Conservation (phyloP, 108 stramenopile species). For the Discostella stelligeroides region DNA sequence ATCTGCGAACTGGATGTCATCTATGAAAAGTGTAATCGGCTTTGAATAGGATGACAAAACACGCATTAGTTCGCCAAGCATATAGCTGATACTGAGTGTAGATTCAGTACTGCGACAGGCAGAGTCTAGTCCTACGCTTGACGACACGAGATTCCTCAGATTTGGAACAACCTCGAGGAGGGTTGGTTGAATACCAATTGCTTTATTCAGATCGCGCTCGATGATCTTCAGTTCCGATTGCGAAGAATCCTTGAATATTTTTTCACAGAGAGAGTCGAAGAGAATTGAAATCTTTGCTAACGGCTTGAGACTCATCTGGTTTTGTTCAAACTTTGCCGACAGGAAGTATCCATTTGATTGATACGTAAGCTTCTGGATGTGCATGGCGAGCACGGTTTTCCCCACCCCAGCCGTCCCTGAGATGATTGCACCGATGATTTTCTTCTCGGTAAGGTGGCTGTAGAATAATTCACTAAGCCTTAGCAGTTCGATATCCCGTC, state of each 20-base stretch:
- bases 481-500: slow-evolving; percentile 21
- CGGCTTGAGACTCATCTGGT: slow-evolving; percentile 14
- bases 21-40: slow-evolving; percentile 18
- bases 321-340: slow-evolving; percentile 35
- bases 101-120: slow-evolving; percentile 2
- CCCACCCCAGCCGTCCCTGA: slow-evolving; percentile 30
- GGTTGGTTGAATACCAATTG: slow-evolving; percentile 6
- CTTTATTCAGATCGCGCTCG: slow-evolving; percentile 2
- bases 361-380: slow-evolving; percentile 4
- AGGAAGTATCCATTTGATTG: slow-evolving; percentile 17
- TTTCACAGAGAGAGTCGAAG: slow-evolving; percentile 22
- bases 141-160: slow-evolving; percentile 16
- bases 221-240: not conserved
- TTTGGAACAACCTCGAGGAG: slow-evolving; percentile 17
- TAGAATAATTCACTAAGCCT: slow-evolving; percentile 12
- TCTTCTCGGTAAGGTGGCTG: not conserved
- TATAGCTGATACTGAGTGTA: slow-evolving; percentile 15
- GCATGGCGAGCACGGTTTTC: slow-evolving; percentile 20
- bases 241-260: slow-evolving; percentile 5
- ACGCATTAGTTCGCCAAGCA: slow-evolving; percentile 14
- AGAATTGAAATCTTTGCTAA: slow-evolving; percentile 15
- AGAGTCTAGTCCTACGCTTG: not conserved
- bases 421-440: slow-evolving; percentile 19
- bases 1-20: slow-evolving; percentile 35
- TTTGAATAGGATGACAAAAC: slow-evolving; percentile 6